Base-by-base conservation (phyloP, 352 stramenopile species). In the Phytophthora sansomeana region DNA sequence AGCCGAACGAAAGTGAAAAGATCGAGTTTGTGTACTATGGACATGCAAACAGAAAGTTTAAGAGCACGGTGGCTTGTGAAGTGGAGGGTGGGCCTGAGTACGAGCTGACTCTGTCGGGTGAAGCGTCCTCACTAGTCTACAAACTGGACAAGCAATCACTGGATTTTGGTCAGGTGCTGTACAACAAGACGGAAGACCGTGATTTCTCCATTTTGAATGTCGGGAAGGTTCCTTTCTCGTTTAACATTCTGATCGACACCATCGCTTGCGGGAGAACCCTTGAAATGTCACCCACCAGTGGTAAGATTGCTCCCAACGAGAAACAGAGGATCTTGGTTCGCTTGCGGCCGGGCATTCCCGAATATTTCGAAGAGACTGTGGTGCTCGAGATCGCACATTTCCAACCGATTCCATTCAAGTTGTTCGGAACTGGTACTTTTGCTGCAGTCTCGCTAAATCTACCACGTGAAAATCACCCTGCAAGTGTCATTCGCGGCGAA, bases 1-100 rank as follows among this genome's bases (percentile, higher is more conserved):
- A 81, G 30, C 93, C 96, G 5, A 85, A 80, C n/a, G 92, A 98
- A 66, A 90, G 68, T 26, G 95, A 98, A 54, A 80, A 86, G 19
- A 77, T 98, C 49, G 96, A 98, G 43, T 97, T 99, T 63, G 74
- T 96, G 4, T 98, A 96, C 68, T 98, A 97, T 50, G 95, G 92
- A 3, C 95, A 98, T 58, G 80, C 85, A 7, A 98, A 98, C 51
- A 77, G 88, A 5, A 96, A 96, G 49, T 97, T 99, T 59, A 90
- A 89, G 55, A 93, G 78, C 30, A 77, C 78, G 0, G 93, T 96
- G 28, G 86, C 93, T 6, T 98, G 92, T 48, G 93, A 98, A 71
- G 96, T 99, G 4, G 89, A 96, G 56, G 96, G 96, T 30, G 96
- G 96, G 0, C 96, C 96, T 0, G 93, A 98, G 52, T 99, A 99